phyloP scores from a whole-genome alignment of 768 basidiomycete genomes.

The Termitomyces sp. region DNA sequence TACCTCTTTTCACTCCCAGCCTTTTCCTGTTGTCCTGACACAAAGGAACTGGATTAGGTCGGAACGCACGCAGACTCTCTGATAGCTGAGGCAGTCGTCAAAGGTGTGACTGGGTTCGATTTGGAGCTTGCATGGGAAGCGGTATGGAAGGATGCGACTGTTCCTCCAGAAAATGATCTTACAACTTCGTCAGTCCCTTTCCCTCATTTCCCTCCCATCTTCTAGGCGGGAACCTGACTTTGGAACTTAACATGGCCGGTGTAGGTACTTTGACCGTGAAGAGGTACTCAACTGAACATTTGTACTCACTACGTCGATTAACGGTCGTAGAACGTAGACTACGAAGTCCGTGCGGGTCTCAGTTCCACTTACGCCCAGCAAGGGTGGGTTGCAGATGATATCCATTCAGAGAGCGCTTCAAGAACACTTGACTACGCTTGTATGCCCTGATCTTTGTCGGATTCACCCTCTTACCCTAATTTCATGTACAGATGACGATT shows the following conservation, averaged over 20 bases:
- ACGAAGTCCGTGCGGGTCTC: slow-evolving; percentile 78
- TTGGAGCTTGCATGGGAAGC: slow-evolving; percentile 64
- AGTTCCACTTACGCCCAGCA: slow-evolving; percentile 57
- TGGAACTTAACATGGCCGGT: not conserved
- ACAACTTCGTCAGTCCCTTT: slow-evolving; percentile 37
- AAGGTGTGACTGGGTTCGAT: slow-evolving; percentile 63
- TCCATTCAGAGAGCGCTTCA: slow-evolving; percentile 76
- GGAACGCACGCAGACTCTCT: slow-evolving; percentile 79
- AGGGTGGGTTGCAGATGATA: slow-evolving; percentile 76
- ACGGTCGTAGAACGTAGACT: slow-evolving; percentile 53
- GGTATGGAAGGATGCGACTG: slow-evolving; percentile 67
- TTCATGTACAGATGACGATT: slow-evolving; percentile 61
- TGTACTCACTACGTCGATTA: not conserved
- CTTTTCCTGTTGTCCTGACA: not conserved
- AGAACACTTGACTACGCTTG: slow-evolving; percentile 78
- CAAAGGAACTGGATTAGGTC: slow-evolving; percentile 35
- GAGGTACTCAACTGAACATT: slow-evolving; percentile 35
- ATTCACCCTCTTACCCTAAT: not conserved
- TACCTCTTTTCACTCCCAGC: not conserved
- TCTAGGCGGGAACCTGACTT: not conserved
- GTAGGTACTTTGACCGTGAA: slow-evolving; percentile 69
- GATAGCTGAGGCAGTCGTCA: slow-evolving; percentile 65
- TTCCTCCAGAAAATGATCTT: slow-evolving; percentile 53
- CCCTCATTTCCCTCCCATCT: not conserved
- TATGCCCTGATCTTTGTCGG: slow-evolving; percentile 16